These are phyloP conservation scores for Suillus occidentalis DNA, from an alignment of 768 basidiomycete genomes.

Conservation along the genomic window DNA sequence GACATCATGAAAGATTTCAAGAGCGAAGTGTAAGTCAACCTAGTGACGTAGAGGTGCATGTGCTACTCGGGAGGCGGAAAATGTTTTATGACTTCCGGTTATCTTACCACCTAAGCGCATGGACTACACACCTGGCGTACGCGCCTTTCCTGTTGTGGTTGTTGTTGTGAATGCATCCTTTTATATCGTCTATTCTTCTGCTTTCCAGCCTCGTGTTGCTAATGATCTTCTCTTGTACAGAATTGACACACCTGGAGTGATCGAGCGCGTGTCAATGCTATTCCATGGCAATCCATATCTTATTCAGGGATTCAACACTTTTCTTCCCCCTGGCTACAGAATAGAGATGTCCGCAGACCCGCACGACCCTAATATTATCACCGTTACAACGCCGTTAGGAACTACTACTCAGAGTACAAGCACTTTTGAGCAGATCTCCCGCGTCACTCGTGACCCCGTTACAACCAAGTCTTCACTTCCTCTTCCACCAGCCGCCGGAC, in stretches of 20 bases:
- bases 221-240: constrained; percentile 40
- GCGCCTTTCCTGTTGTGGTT: constrained; percentile 1
- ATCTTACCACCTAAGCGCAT: constrained; percentile 8
- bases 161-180: neutral
- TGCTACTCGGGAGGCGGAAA: neutral
- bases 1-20: constrained; percentile 99
- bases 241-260: constrained; percentile 97
- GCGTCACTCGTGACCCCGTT: constrained; percentile 27
- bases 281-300: constrained; percentile 89
- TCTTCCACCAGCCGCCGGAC: constrained; percentile 35
- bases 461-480: constrained; percentile 15
- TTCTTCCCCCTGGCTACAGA: constrained; percentile 90
- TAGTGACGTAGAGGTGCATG: neutral
- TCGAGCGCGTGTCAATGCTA: constrained; percentile 88
- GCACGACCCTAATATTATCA: constrained; percentile 68
- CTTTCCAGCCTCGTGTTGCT: constrained; percentile 11
- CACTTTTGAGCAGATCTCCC: constrained; percentile 33
- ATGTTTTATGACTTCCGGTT: neutral
- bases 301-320: constrained; percentile 98
- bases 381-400: constrained; percentile 78
- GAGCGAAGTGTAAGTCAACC: constrained; percentile 73
- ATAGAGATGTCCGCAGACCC: constrained; percentile 83
- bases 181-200: constrained; percentile 14
- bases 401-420: constrained; percentile 67
- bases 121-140: neutral